Evolutionary conservation across 441 rosid genomes (phyloP), one percentile per base, ranked within the genome.

Genomic region (Eruca vesicaria): DNA sequence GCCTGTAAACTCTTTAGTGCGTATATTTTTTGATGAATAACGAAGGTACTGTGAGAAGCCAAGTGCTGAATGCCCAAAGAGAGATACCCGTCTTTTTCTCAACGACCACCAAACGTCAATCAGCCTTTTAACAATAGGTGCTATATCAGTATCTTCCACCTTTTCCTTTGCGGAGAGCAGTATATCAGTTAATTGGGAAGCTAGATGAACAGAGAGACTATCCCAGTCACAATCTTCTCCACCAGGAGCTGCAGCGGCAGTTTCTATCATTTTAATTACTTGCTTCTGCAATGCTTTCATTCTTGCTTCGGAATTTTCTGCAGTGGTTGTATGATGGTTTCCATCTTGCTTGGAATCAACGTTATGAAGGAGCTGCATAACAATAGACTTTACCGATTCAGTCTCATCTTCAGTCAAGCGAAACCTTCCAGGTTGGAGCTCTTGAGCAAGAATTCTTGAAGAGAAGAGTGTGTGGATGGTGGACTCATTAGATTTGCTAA

Each of bases 71-170:
- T 85, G 84, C 74, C 98, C 96, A 83, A 91, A 96, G 61, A 93
- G 93, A 68, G 92, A 87, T 65, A 96, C 96, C 73, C 94, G 84
- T 83, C 99, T 86, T 83, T 82, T 87, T 82, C 99, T 90, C 82
- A 96, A 78, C 66, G 91, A 86, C 98, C 94, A 84, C 97, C 97
- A 96, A 79, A 93, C 66, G 68, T 84, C 89, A 78, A 89, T 81
- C 76, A 96, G 85, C 71, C 82, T 83, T 77, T 87, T 92, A 84
- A 95, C 78, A 36, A 78, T 82, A 73, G 80, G 60, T 64, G 79
- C 72, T 73, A 84, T 59, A 55, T 85, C 82, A 20, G 75, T 75
- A 83, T 83, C 89, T 81, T 85, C 89, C 38, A 80, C 77, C 14
- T 76, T 79, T 74, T 84, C 74, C 79, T 80, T 81, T 76, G 82